These are phyloP conservation scores for Ogataea angusta DNA, from an alignment of 805 yeast species.

Conservation along the genomic window DNA sequence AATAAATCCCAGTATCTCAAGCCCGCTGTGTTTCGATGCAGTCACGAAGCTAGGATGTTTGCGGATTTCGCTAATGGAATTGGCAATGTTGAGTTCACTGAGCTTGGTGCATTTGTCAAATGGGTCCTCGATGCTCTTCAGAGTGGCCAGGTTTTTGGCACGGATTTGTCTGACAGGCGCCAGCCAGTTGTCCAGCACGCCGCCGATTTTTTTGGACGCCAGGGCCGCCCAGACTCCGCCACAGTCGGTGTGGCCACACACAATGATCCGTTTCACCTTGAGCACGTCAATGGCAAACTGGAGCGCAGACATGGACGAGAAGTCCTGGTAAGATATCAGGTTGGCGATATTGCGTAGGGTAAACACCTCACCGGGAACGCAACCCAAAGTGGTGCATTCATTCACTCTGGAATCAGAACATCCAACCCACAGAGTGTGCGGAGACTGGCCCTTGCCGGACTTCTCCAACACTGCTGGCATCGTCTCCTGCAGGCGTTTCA, in stretches of 20 bases:
- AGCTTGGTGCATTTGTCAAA: conserved; percentile 56
- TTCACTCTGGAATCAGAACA: conserved; percentile 91
- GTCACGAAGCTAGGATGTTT: conserved; percentile 64
- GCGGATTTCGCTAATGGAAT: conserved; percentile 65
- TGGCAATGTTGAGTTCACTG: conserved; percentile 71
- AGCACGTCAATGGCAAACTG: conserved; percentile 86
- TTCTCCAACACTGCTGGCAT: conserved; percentile 57
- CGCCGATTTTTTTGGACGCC: conserved; percentile 59
- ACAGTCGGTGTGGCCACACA: conserved; percentile 94
- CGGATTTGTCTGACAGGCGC: conserved; percentile 65
- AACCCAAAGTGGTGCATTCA: conserved; percentile 66
- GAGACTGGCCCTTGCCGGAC: conserved; percentile 83
- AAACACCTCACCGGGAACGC: conserved; percentile 90
- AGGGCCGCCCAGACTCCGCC: conserved; percentile 88
- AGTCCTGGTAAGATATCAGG: conserved; percentile 65
- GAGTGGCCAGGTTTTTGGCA: conserved; percentile 50
- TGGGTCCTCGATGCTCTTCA: conserved; percentile 50
- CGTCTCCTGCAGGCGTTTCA: conserved; percentile 43
- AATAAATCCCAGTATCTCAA: conserved; percentile 79
- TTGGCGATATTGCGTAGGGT: conserved; percentile 88
- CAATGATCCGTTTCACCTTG: conserved; percentile 74
- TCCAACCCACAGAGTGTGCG: conserved; percentile 91
- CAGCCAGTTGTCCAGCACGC: conserved; percentile 71
- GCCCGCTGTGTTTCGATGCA: conserved; percentile 58
- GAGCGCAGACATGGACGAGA: conserved; percentile 70